A percentile compares a stretch with the other conserved stretches of the same genome.
Conservation (phyloP, 306 rosid genomes). For the Morella rubra region DNA sequence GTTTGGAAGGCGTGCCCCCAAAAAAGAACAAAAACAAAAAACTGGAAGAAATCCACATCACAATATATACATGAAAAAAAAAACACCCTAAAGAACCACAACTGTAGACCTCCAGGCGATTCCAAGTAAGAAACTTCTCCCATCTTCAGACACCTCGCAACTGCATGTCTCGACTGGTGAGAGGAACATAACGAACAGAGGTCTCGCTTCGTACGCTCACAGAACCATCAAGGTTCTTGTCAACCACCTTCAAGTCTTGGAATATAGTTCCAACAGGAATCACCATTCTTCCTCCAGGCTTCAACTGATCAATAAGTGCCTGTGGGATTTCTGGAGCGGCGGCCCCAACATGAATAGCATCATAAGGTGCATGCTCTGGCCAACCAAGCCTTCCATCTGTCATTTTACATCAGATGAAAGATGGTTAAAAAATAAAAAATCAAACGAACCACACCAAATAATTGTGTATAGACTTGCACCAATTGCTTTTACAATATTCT, state of each 20-base stretch:
- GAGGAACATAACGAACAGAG: constrained; percentile 88
- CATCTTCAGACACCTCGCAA: constrained; percentile 43
- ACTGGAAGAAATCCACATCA: not conserved
- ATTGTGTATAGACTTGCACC: no score
- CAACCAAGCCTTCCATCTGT: constrained; percentile 95
- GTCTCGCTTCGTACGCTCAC: constrained; percentile 57
- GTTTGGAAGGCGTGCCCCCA: not conserved
- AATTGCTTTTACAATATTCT: not conserved
- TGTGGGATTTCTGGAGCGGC: constrained; percentile 89
- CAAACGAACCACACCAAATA: no score
- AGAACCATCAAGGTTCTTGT: constrained; percentile 78
- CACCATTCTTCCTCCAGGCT: constrained; percentile 95
- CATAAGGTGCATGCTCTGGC: constrained; percentile 81
- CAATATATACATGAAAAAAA: not conserved
- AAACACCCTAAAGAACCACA: not conserved
- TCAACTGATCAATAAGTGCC: constrained; percentile 79
- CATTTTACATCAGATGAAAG: not conserved
- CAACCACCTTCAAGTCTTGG: constrained; percentile 88
- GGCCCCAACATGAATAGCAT: constrained; percentile 96
- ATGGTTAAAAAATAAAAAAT: no score
- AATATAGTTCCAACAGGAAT: constrained; percentile 81
- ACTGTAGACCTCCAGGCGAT: not conserved
- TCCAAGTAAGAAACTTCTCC: constrained; percentile 8
- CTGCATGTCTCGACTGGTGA: constrained; percentile 84
- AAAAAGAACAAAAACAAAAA: no score